phyloP scores from a whole-genome alignment of 2,329 filamentous ascomycete genomes.

The Cladophialophora chaetospira region DNA sequence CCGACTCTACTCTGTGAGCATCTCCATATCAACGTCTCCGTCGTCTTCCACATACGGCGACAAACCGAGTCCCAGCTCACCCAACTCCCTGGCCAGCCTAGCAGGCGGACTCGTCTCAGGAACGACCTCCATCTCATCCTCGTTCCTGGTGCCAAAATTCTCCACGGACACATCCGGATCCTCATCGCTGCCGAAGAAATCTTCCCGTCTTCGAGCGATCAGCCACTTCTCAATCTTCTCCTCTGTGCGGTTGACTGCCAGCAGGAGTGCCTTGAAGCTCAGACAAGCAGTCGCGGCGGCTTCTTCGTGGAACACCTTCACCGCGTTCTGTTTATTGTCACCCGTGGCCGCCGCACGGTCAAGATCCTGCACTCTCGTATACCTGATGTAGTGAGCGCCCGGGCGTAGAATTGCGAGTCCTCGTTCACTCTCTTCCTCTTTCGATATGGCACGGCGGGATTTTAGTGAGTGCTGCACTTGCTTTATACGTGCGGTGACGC shows the following conservation, averaged over 20 bases:
- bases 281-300: constrained; percentile 55
- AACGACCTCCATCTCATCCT: not conserved
- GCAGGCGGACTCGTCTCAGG: constrained; percentile 20
- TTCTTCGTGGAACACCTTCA: constrained; percentile 53
- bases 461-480: constrained; percentile 46
- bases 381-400: constrained; percentile 54
- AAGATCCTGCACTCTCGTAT: constrained; percentile 52
- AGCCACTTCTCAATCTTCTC: constrained; percentile 44
- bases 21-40: constrained; percentile 70
- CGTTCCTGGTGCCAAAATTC: not conserved
- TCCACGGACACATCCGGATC: not conserved
- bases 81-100: constrained; percentile 15
- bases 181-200: constrained; percentile 24
- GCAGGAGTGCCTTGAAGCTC: constrained; percentile 53
- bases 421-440: constrained; percentile 38
- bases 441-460: constrained; percentile 40
- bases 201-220: constrained; percentile 39
- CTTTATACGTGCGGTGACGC: constrained; percentile 37
- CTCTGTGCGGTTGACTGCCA: constrained; percentile 55
- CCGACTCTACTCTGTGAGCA: constrained; percentile 7
- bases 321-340: constrained; percentile 38
- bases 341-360: constrained; percentile 4
- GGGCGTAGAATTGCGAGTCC: constrained; percentile 43
- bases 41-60: constrained; percentile 65
- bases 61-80: constrained; percentile 14